These are phyloP conservation scores for Ceratocystis variospora DNA, from an alignment of 2,329 filamentous ascomycete genomes.

Conservation along the genomic window DNA sequence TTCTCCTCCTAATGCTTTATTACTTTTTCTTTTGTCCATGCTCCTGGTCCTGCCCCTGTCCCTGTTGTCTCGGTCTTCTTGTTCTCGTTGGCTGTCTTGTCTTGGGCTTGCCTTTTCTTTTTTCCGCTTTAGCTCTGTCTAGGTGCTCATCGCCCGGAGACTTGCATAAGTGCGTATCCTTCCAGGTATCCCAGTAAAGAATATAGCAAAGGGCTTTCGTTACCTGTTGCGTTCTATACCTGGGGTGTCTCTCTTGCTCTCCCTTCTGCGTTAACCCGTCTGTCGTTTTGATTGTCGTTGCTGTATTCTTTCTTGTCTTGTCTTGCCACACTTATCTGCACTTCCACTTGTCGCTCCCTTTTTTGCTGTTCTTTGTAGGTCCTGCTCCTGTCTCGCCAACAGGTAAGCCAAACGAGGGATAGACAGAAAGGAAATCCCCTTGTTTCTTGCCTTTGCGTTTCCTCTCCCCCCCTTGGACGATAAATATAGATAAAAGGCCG, in stretches of 20 bases:
- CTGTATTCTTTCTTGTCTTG: neutral
- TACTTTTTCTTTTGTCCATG: neutral
- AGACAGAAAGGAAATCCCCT: neutral
- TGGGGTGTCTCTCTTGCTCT: neutral
- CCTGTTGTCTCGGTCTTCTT: conserved; percentile 4
- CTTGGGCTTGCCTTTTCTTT: neutral
- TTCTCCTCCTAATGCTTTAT: neutral
- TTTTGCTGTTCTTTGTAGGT: neutral
- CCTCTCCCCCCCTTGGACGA: neutral
- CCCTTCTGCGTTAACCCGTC: neutral
- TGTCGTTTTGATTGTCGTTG: neutral
- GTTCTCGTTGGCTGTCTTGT: neutral
- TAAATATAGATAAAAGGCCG: neutral
- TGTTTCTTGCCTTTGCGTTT: neutral
- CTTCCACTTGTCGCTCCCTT: neutral
- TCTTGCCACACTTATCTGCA: neutral
- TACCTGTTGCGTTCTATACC: neutral
- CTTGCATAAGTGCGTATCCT: too few relatives aligned
- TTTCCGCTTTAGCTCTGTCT: too few relatives aligned
- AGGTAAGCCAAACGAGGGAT: neutral
- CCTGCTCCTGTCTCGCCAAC: neutral
- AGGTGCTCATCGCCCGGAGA: too few relatives aligned
- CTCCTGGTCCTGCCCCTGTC: conserved; percentile 1
- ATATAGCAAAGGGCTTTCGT: neutral
- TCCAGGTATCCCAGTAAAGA: too few relatives aligned